These are phyloP conservation scores for Heterobasidion parviporum DNA, from an alignment of 1,284 basidiomycete genomes.

Conservation along the genomic window DNA sequence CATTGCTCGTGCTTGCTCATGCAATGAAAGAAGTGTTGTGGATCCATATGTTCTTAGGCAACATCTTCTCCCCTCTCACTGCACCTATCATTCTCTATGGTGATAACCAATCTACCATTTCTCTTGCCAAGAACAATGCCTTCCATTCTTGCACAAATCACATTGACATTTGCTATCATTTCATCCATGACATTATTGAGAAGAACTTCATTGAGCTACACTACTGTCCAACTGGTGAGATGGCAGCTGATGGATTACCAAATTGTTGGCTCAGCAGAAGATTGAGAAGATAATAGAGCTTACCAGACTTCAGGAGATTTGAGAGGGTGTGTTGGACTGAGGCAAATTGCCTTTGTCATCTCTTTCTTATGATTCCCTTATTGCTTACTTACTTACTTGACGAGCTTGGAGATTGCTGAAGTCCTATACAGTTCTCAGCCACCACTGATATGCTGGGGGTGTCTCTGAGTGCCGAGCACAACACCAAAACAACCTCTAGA, in stretches of 20 bases:
- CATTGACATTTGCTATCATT: conserved; percentile 5
- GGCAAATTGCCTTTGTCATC: not conserved
- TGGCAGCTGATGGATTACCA: not conserved
- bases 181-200: not conserved
- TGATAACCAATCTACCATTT: not conserved
- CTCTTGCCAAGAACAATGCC: not conserved
- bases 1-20: conserved; percentile 16
- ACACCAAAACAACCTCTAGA: too few species aligned
- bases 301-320: not conserved
- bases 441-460: too few species aligned
- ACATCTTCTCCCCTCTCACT: conserved; percentile 4
- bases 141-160: conserved; percentile 2
- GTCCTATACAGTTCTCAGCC: too few species aligned
- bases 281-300: not conserved
- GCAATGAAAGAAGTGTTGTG: conserved; percentile 16
- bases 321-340: not conserved
- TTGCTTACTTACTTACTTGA: too few species aligned
- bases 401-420: too few species aligned
- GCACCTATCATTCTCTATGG: not conserved
- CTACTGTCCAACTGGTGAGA: not conserved
- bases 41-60: conserved; percentile 11
- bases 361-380: not conserved
- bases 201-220: not conserved
- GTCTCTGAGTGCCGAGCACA: too few species aligned
- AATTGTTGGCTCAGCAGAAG: not conserved